Base-by-base conservation (phyloP, 2,329 filamentous ascomycete species). In the Fusarium begoniae region DNA sequence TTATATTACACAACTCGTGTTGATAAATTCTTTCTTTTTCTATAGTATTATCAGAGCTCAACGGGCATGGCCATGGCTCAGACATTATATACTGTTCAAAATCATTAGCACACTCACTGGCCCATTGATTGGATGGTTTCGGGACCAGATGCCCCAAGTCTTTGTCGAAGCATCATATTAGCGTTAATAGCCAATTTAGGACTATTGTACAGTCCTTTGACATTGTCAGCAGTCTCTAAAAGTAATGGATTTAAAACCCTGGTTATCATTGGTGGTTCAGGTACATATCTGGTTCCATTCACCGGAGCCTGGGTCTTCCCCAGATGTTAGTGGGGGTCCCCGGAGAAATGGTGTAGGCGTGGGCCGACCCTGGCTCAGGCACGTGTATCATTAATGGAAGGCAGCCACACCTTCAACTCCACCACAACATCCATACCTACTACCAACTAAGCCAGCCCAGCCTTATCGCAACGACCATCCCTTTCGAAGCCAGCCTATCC, bases 311-410 rank as follows among this genome's bases (percentile, higher is more conserved):
- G 40, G 32, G 28, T 60, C 56, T 69, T 72, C 64, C 70, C 47
- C 62, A 55, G 62, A 67, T 48, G 60, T 72, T 35, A 32, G 50
- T 61, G 50, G 56, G 56, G 44, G 53, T 17, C 56, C 51, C 65
- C 64, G 67, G 73, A 76, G 69, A 75, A 76, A 76, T 66, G 58
- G 68, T 71, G 63, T 63, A 41, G 62, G 73, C 60, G 54, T 66
- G 53, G 55, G 37, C 72, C 74, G 73, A 67, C 47, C 51, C 30
- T 48, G 58, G 50, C 28, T 54, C 35, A 65, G 62, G 73, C 75
- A 77, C 75, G 74, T 77, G 75, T 75, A 67, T 73, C 63, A 63
- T 48, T 47, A 30, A 26, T 47, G 44, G 24, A 48, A 44, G 38
- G 55, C 67, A 68, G 66, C 65, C 61, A 62, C 63, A 54, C 51